Evolutionary conservation across 768 basidiomycete genomes (phyloP), one percentile per base, ranked within the genome.

Genomic region (Mycena belliarum): DNA sequence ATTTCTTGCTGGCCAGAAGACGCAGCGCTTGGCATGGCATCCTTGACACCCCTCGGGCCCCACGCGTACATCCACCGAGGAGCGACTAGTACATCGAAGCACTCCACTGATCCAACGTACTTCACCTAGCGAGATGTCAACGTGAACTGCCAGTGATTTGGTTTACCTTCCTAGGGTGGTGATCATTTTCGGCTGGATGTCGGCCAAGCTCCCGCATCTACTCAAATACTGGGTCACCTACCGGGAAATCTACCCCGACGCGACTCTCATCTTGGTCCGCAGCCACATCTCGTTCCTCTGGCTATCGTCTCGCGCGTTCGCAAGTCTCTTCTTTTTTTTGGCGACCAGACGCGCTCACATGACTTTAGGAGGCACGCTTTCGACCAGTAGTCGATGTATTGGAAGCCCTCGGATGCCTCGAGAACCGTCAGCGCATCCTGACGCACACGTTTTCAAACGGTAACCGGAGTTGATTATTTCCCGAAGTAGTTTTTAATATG

Each of bases 391-490:
- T 78, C 4, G 75, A 76, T 15, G 65, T 64, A 0, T 63, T 81
- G 4, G 69, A 74, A 54, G 70, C 72, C 0, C 59, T 76, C 9
- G 77, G 75, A 12, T 75, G 70, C 43, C 63, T 78, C 24, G 44
- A 51, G 41, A 52, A 61, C 16, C 41, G 55, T 10, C 74, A 73
- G 29, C 70, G 76, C 18, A 67, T 82, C 18, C 66, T 83, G 15
- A 68, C 77, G 1, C 81, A 83, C 45, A 64, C 70, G 12, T 83
- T 83, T 57, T 82, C 80, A 0, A 81, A 82, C 38, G 81, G 80
- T 78, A 54, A 41, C 65, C 60, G 21, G 14, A 21, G 2, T 37
- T 20, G 20, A 38, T n/a, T 29, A 16, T 6, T 12, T 26, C 3
- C 20, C 46, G 29, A 32, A n/a, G n/a, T 32, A 21, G 0, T 38